Base-by-base conservation (phyloP, 2,329 filamentous ascomycete species). In the Lizonia empirigonia region DNA sequence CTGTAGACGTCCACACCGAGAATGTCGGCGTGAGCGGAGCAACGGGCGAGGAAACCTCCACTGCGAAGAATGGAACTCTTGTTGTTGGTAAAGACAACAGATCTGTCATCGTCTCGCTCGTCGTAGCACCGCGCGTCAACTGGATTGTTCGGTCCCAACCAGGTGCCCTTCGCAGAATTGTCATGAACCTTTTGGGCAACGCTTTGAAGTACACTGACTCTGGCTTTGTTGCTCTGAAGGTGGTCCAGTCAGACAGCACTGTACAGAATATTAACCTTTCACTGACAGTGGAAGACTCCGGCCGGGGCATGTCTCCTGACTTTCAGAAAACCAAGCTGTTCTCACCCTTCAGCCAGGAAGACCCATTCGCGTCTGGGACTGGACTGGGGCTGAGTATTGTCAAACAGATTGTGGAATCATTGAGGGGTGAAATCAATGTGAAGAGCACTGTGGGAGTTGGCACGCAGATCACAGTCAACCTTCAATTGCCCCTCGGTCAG, bases 281-380 rank as follows among this genome's bases (percentile, higher is more conserved):
- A 13, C 46, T 85, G 19, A 64, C 56, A 3, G 64, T 73, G 12
- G 55, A 67, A 41, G 71, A 74, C 35, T 69, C 70, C 13, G 71
- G 71, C 1, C 64, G 63, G 12, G 71, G 71, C 22, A 74, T 74
- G 65, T 70, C 67, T 22, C 22, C 54, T 7, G 69, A 72, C 12
- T 74, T 65, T 38, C 67, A 71, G 27, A 52, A 62, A 39, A 59
- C 63, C 5, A 63, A 65, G 18, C 48, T 73, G 3, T 73, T 69
- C 42, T 60, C 64, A 2, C 67, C 70, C 1, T 74, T 73, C 33
- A 66, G 63, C 23, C 71, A 74, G 40, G 71, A 73, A 44, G 64
- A 73, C 29, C 64, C 68, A 4, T 67, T 72, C 27, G 57, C 62
- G 7, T 62, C 60, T 4, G 71, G 71, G 7, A 69, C 67, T 7